Conservation (phyloP, 306 rosid species). For the Casuarina cunninghamiana region DNA sequence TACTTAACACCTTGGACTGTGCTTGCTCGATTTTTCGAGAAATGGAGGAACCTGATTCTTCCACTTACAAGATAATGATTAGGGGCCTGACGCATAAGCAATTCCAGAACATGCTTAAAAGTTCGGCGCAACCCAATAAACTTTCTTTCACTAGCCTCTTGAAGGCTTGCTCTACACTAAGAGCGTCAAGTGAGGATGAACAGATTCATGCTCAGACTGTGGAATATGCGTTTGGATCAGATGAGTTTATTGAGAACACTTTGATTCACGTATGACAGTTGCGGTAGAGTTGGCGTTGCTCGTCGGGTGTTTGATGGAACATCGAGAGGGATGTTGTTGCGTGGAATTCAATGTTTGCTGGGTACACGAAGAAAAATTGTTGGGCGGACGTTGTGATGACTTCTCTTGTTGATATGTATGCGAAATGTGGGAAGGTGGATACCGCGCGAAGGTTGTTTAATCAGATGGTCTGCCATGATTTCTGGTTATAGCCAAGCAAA, state of each 20-base stretch:
- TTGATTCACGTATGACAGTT: conserved; percentile 49
- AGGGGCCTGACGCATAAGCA: conserved; percentile 45
- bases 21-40: conserved; percentile 50
- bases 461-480: conserved; percentile 63
- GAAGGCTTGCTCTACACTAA: conserved; percentile 55
- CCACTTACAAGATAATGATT: conserved; percentile 53
- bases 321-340: conserved; percentile 35
- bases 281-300: conserved; percentile 42
- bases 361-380: conserved; percentile 41
- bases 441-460: conserved; percentile 49
- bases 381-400: conserved; percentile 59
- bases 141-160: conserved; percentile 50
- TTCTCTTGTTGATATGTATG: conserved; percentile 59
- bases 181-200: conserved; percentile 41
- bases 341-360: conserved; percentile 58
- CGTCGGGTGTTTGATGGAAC: conserved; percentile 60
- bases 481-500: conserved; percentile 61
- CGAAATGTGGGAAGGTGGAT: conserved; percentile 59
- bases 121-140: conserved; percentile 31
- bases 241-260: conserved; percentile 47
- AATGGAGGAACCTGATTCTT: conserved; percentile 33
- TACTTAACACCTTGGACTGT: conserved; percentile 49
- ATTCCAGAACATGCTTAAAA: conserved; percentile 43
- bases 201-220: conserved; percentile 50
- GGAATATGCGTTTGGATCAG: conserved; percentile 43